phyloP scores from a whole-genome alignment of 805 yeast species.

The Metschnikowia shivogae region DNA sequence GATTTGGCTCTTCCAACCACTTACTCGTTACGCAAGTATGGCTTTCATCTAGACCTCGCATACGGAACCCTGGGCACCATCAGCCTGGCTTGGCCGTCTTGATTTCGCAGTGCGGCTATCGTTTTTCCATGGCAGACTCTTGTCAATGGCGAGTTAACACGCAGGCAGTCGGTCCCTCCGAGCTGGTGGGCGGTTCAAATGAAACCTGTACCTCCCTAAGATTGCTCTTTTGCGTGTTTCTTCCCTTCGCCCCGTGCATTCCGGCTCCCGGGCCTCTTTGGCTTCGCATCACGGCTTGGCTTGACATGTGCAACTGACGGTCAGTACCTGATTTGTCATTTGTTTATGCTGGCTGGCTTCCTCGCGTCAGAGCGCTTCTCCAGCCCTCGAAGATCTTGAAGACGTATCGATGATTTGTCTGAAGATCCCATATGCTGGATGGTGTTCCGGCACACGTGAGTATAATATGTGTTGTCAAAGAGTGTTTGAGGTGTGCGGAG shows the following conservation, averaged over 20 bases:
- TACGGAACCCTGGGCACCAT: neutral
- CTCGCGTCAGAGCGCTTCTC: neutral
- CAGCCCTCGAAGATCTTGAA: neutral
- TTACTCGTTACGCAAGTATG: constrained; percentile 13
- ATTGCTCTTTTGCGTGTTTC: neutral
- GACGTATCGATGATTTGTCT: neutral
- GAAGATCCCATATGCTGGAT: neutral
- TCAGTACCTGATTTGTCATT: no score
- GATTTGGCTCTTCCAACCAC: constrained; percentile 13
- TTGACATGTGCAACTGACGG: no score
- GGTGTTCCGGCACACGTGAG: constrained; percentile 14
- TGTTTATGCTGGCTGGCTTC: neutral
- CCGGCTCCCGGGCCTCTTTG: neutral
- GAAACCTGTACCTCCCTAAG: constrained; percentile 17
- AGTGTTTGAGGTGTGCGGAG: neutral
- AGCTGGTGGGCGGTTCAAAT: neutral
- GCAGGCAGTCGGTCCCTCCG: constrained; percentile 3
- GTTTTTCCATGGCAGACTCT: constrained; percentile 1
- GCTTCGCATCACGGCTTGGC: neutral
- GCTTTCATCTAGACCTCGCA: neutral
- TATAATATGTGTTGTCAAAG: constrained; percentile 1
- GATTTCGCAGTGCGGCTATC: neutral
- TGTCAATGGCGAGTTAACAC: constrained; percentile 3
- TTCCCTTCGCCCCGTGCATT: neutral
- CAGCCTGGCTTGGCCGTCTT: neutral